These are phyloP conservation scores for Sporothrix brunneoviolacea DNA, from an alignment of 2,329 filamentous ascomycete genomes.

Conservation along the genomic window DNA sequence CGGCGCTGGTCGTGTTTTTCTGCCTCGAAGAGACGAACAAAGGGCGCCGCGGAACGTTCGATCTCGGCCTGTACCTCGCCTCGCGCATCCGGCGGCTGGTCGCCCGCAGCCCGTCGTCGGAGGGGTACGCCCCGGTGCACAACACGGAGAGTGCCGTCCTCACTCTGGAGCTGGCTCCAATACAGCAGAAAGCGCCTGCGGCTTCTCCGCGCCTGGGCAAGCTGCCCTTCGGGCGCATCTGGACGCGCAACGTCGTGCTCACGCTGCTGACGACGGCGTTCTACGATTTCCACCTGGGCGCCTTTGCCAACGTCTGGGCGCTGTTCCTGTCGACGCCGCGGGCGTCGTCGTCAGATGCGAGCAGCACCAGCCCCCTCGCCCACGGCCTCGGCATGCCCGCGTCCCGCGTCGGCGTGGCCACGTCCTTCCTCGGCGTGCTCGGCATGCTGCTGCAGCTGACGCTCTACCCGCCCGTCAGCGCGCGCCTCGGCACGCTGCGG, in stretches of 20 bases:
- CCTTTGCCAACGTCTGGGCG: conserved; percentile 63
- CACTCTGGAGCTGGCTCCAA: background rate
- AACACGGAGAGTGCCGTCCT: background rate
- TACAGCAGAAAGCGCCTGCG: background rate
- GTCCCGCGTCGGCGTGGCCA: conserved; percentile 60
- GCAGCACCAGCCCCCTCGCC: conserved; percentile 33
- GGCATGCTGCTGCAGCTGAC: conserved; percentile 64
- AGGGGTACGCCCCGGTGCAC: conserved; percentile 2
- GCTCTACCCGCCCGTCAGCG: conserved; percentile 60
- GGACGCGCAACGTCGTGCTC: conserved; percentile 42
- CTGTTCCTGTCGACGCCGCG: conserved; percentile 63
- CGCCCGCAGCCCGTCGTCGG: background rate
- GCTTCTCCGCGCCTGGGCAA: background rate
- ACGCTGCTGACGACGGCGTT: conserved; percentile 59
- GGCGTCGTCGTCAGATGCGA: too few species aligned
- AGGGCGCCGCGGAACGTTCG: conserved; percentile 38
- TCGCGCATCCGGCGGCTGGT: background rate
- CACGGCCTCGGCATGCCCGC: conserved; percentile 63
- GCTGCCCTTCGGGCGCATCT: conserved; percentile 36
- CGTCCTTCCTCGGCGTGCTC: conserved; percentile 61
- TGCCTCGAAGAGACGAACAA: conserved; percentile 57
- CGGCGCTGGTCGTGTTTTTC: conserved; percentile 50
- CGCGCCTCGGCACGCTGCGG: conserved; percentile 56
- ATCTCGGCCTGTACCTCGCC: conserved; percentile 34
- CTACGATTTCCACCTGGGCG: conserved; percentile 63